These are phyloP conservation scores for Debaryomyces coudertii DNA, from an alignment of 1,139 yeast species.

Conservation along the genomic window DNA sequence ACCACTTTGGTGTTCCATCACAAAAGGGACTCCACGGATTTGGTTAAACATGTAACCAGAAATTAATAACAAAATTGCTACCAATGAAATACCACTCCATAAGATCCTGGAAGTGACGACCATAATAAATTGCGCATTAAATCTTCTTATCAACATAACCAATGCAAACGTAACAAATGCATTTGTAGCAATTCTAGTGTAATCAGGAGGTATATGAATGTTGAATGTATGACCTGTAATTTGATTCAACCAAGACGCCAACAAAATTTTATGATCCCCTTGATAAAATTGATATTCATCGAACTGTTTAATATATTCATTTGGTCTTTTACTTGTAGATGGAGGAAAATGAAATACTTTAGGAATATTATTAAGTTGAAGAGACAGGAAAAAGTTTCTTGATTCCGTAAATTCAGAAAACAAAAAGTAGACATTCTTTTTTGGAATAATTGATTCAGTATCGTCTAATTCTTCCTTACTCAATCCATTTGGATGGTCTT, in stretches of 20 bases:
- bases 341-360: constrained; percentile 70
- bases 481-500: constrained; percentile 43
- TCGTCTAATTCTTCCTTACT: constrained; percentile 31
- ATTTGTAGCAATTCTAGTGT: constrained; percentile 52
- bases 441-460: constrained; percentile 28
- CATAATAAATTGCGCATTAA: constrained; percentile 36
- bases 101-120: constrained; percentile 36
- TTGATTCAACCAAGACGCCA: constrained; percentile 41
- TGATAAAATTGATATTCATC: constrained; percentile 53
- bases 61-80: constrained; percentile 69
- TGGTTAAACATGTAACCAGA: constrained; percentile 94
- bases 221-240: constrained; percentile 48
- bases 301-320: constrained; percentile 38
- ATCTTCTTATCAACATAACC: constrained; percentile 25
- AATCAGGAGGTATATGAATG: constrained; percentile 58
- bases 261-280: constrained; percentile 52
- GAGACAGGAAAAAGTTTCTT: constrained; percentile 54
- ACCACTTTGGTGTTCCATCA: constrained; percentile 61
- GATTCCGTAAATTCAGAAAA: constrained; percentile 69
- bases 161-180: constrained; percentile 42
- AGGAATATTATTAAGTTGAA: constrained; percentile 76
- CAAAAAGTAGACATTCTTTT: constrained; percentile 62
- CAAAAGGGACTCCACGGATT: constrained; percentile 76
- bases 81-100: constrained; percentile 69
- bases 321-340: constrained; percentile 36